Evolutionary conservation across 2,329 filamentous ascomycete genomes (phyloP), one percentile per base, ranked within the genome.

Genomic region (Cadophora malorum): DNA sequence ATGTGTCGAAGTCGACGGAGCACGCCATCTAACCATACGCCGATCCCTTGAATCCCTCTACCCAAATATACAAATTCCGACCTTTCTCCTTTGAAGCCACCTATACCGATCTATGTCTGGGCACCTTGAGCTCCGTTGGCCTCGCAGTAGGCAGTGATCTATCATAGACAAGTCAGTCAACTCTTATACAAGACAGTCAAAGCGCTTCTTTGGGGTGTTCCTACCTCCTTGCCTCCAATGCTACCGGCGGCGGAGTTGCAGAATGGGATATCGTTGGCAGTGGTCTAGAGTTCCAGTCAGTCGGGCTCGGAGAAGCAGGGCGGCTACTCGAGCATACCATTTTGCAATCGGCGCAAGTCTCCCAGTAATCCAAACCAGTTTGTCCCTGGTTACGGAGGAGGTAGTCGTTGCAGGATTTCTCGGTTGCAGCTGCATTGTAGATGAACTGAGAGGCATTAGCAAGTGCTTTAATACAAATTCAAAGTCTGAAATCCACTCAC

Each of bases 261-360:
- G 21, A 67, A 63, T 19, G 62, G 47, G 10, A 58, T 60, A n/a
- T 58, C 62, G 21, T 62, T 58, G n/a, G 38, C 41, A 2, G 50
- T 56, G 7, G 47, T 33, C 53, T 60, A 58, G 4, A n/a, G 14
- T 19, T 12, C 9, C 8, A 38, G 38, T 38, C 21, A 50, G 55
- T 16, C 41, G 1, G 3, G 4, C 10, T 56, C 19, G 12, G 7
- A 14, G 12, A 14, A 19, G 28, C 0, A 8, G 9, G 25, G 12
- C 12, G 8, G 10, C 25, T 7, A 16, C 23, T 47, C 4, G 25
- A 62, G 60, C 50, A 9, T 67, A 70, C 66, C 64, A 69, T 67
- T 6, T 66, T 52, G 28, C 70, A 73, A 61, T 73, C 71, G 12
- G 69, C 56, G 50, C 71, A 73, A 19, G 65, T 64, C 14, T 71